Evolutionary conservation across 192 early-diverging fungal genomes (phyloP).

Genomic region (Spizellomyces sp.): DNA sequence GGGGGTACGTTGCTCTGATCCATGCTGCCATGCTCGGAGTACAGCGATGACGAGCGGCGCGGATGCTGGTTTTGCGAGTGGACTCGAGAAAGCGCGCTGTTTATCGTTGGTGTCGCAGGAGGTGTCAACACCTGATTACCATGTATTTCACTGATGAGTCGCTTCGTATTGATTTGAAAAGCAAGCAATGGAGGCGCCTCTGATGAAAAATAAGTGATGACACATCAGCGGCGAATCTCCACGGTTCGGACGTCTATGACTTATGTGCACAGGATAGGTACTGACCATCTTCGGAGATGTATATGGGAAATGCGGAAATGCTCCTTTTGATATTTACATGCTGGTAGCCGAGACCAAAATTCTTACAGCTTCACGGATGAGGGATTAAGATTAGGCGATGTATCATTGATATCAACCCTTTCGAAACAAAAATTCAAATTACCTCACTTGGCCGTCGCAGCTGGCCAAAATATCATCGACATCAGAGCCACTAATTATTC

Average conservation of each 20-base stretch:
- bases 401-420: slow-evolving; percentile 24
- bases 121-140: slow-evolving; percentile 36
- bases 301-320: slow-evolving; percentile 43
- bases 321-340: slow-evolving; percentile 38
- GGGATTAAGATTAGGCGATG: neutral
- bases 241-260: no score
- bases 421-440: slow-evolving; percentile 7
- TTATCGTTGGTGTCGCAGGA: slow-evolving; percentile 6
- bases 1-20: neutral
- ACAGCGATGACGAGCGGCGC: slow-evolving; percentile 5
- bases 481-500: slow-evolving; percentile 36
- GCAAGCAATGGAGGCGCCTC: slow-evolving; percentile 21
- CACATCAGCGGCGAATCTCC: no score
- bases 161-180: slow-evolving; percentile 52
- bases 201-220: no score
- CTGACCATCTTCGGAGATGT: slow-evolving; percentile 16
- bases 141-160: slow-evolving; percentile 51
- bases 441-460: slow-evolving; percentile 54
- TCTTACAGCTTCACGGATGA: slow-evolving; percentile 26
- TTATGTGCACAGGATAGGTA: no score
- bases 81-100: neutral
- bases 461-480: slow-evolving; percentile 62
- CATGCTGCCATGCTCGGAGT: slow-evolving; percentile 2
- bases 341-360: slow-evolving; percentile 33
- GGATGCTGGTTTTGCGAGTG: neutral